phyloP scores from a whole-genome alignment of 2,329 filamentous ascomycete species.

The Microascus cirrosus region DNA sequence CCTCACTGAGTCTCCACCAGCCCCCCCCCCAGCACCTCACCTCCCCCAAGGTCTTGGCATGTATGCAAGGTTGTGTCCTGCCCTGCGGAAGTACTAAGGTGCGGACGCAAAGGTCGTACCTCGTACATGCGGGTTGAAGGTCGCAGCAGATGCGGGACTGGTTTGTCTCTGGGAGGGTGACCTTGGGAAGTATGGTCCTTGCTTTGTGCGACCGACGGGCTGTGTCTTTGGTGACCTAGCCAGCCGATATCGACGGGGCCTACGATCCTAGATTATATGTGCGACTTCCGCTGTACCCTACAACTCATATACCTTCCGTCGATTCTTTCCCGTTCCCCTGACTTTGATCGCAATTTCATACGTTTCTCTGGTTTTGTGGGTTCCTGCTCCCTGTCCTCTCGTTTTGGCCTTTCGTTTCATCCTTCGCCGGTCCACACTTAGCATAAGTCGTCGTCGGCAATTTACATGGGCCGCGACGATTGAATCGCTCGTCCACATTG shows the following conservation, averaged over 20 bases:
- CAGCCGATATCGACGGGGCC: background rate
- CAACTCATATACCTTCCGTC: background rate
- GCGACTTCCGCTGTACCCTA: background rate
- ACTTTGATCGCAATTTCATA: background rate
- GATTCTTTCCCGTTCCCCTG: background rate
- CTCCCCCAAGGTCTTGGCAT: background rate
- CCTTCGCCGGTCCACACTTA: background rate
- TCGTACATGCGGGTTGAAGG: background rate
- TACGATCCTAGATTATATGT: background rate
- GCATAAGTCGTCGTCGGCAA: background rate
- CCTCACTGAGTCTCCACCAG: background rate
- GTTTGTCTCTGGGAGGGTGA: background rate
- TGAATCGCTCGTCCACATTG: background rate
- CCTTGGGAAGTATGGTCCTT: background rate
- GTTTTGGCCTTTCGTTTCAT: background rate
- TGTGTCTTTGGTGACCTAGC: background rate
- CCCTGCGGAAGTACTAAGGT: background rate
- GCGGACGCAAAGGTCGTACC: background rate
- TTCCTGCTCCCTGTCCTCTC: background rate
- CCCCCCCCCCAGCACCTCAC: background rate
- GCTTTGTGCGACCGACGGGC: background rate
- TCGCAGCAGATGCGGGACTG: too few relatives aligned
- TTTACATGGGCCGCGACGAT: background rate
- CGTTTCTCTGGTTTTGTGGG: background rate
- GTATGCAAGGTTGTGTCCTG: background rate